A percentile compares a stretch with the other conserved stretches of the same genome.
These are phyloP conservation scores for Blepharisma stoltei DNA, from an alignment of 73 alveolate species.

Conservation along the genomic window DNA sequence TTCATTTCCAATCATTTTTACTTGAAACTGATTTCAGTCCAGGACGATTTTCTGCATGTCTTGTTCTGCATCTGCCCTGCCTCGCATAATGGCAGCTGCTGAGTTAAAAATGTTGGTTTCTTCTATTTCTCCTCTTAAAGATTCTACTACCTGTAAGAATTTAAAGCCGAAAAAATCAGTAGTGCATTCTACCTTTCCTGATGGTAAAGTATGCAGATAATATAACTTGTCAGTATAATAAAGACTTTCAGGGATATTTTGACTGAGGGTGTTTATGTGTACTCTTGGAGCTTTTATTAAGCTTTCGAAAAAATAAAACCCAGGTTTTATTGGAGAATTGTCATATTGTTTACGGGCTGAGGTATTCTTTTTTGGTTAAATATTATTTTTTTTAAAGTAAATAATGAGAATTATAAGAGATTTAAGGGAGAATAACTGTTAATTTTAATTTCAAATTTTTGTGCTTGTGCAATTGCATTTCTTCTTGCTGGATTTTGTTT, in stretches of 20 bases:
- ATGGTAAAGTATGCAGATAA: background rate
- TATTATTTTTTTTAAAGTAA: background rate
- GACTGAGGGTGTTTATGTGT: background rate
- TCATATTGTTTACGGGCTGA: background rate
- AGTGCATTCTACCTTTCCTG: background rate
- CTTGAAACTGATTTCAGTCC: background rate
- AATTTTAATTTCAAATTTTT: background rate
- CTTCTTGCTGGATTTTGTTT: background rate
- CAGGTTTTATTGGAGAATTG: conserved; percentile 19
- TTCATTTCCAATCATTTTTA: conserved; percentile 13
- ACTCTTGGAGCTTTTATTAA: conserved; percentile 20
- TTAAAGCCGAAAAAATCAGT: background rate
- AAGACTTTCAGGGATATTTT: background rate
- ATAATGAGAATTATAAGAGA: background rate
- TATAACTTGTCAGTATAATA: conserved; percentile 21
- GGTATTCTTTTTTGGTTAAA: no score
- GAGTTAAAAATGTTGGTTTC: background rate
- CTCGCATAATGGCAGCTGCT: conserved; percentile 13
- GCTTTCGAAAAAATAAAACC: background rate
- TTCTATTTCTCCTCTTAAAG: background rate
- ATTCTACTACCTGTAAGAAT: background rate
- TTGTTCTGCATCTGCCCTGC: conserved; percentile 4
- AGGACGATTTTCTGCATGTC: background rate
- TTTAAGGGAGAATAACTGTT: background rate
- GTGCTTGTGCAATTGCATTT: background rate